These are phyloP conservation scores for Dendrobium huoshanense DNA, from an alignment of 106 monocot species.

Conservation along the genomic window DNA sequence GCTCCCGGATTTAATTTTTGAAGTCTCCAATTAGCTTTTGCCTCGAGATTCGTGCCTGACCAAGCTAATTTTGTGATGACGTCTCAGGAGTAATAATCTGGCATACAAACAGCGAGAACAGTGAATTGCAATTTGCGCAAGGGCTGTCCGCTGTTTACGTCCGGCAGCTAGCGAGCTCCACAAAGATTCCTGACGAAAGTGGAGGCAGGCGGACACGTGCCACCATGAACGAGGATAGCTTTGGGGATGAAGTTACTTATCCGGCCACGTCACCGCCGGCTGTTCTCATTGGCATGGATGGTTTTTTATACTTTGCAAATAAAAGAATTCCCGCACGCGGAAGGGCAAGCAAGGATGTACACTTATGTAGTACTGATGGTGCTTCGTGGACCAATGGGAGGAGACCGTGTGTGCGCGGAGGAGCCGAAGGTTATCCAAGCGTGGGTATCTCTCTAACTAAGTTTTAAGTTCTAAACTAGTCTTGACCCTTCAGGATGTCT, in stretches of 20 bases:
- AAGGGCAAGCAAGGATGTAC: neutral
- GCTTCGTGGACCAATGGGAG: constrained; percentile 1
- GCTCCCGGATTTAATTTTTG: no score
- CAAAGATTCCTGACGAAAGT: neutral
- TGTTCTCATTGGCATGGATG: neutral
- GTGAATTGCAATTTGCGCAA: neutral
- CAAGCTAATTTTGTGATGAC: no score
- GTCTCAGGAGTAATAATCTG: no score
- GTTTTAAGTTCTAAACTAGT: neutral
- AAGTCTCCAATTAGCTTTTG: no score
- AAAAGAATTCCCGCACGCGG: neutral
- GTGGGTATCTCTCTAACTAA: constrained; percentile 1
- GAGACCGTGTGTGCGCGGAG: neutral
- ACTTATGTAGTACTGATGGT: neutral
- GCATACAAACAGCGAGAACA: no score
- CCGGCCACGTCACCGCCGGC: constrained; percentile 4
- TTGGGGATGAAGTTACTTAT: neutral
- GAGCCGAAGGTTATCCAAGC: constrained; percentile 1
- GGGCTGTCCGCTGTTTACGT: no score
- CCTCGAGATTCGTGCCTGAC: no score
- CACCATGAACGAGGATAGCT: neutral
- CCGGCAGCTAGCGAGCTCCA: no score
- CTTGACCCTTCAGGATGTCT: neutral
- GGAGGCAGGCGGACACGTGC: neutral
- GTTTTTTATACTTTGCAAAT: neutral